Conservation (phyloP, 805 yeast genomes). For the Schizosaccharomyces osmophilus region DNA sequence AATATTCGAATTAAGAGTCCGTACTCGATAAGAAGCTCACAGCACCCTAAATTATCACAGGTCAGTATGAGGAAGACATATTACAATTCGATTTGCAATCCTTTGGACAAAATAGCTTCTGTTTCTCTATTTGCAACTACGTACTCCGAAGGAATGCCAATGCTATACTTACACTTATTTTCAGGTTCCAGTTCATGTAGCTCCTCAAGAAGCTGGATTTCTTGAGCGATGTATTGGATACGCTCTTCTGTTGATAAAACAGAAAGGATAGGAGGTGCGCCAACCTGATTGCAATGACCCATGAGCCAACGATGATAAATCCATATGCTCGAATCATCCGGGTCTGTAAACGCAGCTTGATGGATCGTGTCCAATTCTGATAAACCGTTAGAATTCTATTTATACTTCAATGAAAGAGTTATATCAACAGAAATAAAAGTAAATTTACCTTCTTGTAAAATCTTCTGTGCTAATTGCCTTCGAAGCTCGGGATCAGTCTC, state of each 20-base stretch:
- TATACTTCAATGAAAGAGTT: background rate
- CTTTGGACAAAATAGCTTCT: background rate
- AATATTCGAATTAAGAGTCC: constrained; percentile 12
- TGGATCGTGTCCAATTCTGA: constrained; percentile 42
- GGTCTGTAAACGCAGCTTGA: constrained; percentile 76
- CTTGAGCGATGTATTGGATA: constrained; percentile 19
- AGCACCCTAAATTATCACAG: background rate
- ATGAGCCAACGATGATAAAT: constrained; percentile 61
- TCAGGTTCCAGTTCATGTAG: constrained; percentile 50
- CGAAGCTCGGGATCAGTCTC: constrained; percentile 9
- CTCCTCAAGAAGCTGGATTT: constrained; percentile 28
- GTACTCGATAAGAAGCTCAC: constrained; percentile 19
- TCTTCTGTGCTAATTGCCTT: constrained; percentile 7
- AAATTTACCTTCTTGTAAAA: background rate
- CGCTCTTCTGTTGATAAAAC: constrained; percentile 14
- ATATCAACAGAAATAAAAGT: background rate
- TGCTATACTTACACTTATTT: constrained; percentile 29
- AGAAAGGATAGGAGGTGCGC: background rate
- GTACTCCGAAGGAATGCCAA: background rate
- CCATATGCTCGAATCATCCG: constrained; percentile 89
- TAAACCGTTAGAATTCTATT: background rate
- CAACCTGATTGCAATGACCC: constrained; percentile 12
- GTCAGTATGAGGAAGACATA: background rate
- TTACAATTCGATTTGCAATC: background rate
- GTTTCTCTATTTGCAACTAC: background rate